Evolutionary conservation across 2,329 filamentous ascomycete species (phyloP).

Genomic region (Monilinia fructicola): DNA sequence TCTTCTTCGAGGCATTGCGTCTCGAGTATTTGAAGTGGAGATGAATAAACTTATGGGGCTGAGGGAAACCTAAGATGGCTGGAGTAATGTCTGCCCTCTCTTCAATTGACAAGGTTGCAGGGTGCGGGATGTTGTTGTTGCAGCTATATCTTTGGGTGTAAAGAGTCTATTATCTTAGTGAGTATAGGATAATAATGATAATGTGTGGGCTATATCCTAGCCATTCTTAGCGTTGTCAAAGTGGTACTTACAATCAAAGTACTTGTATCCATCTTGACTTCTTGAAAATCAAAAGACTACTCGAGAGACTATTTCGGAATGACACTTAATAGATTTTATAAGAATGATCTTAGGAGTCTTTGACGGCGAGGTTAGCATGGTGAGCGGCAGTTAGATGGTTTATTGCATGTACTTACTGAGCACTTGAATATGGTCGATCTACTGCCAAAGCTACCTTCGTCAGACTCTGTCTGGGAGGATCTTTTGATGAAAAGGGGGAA

Average conservation of each 20-base stretch:
- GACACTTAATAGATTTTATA: neutral
- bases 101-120: neutral
- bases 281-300: no score
- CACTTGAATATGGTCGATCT: neutral
- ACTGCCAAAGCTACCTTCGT: neutral
- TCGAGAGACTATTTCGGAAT: neutral
- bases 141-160: no score
- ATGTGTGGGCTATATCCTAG: neutral
- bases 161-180: neutral
- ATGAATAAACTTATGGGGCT: conserved; percentile 1
- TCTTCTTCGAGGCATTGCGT: neutral
- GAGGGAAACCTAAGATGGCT: neutral
- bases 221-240: neutral
- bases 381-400: neutral
- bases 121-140: neutral
- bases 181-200: neutral
- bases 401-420: neutral
- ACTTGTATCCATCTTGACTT: neutral
- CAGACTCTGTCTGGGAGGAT: no score
- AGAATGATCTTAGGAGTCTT: neutral
- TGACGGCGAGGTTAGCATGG: neutral
- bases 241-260: neutral
- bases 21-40: neutral
- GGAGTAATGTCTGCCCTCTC: neutral
- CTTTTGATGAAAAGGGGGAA: neutral